Conservation (phyloP, 805 yeast species). For the Starmerella apicola region DNA sequence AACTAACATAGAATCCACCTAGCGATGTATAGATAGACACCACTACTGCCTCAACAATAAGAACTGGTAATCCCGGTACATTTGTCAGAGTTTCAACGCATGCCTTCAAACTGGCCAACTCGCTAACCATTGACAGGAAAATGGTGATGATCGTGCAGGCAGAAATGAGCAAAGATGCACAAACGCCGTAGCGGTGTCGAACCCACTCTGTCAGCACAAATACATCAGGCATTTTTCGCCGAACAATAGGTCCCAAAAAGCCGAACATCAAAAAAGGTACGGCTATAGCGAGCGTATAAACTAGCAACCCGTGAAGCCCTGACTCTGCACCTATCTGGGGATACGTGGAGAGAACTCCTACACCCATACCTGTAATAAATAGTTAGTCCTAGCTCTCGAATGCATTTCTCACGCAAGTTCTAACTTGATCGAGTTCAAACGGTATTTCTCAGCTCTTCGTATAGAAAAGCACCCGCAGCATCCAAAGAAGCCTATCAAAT, state of each 20-base stretch:
- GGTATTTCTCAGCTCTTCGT: constrained; percentile 54
- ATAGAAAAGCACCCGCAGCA: constrained; percentile 16
- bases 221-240: constrained; percentile 74
- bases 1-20: constrained; percentile 85
- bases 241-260: constrained; percentile 64
- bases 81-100: constrained; percentile 72
- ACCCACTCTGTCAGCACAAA: constrained; percentile 93
- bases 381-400: constrained; percentile 19
- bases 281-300: constrained; percentile 67
- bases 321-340: constrained; percentile 75
- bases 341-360: constrained; percentile 76
- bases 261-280: constrained; percentile 80
- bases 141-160: constrained; percentile 74
- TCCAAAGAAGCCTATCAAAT: too few species aligned
- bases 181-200: constrained; percentile 61
- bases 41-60: constrained; percentile 74
- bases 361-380: constrained; percentile 54
- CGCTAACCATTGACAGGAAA: constrained; percentile 78
- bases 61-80: constrained; percentile 62
- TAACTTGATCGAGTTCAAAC: constrained; percentile 70
- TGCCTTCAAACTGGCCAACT: constrained; percentile 63
- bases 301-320: constrained; percentile 78
- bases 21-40: constrained; percentile 75
- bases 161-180: constrained; percentile 62
- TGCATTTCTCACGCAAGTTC: constrained; percentile 67